Evolutionary conservation across 2,329 filamentous ascomycete species (phyloP), one percentile per base, ranked within the genome.

Genomic region (Microsporum audouinii): DNA sequence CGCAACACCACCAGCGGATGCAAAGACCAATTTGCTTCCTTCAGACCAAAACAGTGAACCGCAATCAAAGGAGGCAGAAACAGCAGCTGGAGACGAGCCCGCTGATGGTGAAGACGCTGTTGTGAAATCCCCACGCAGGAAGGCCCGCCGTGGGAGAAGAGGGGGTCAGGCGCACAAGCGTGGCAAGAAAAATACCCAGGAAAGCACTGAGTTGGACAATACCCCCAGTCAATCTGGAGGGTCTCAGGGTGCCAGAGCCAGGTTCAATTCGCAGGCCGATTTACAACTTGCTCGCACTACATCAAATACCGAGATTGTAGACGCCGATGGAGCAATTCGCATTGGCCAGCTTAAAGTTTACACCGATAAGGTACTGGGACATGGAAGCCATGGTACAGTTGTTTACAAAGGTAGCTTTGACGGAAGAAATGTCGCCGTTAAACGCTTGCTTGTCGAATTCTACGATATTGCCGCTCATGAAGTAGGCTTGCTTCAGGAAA

Each of bases 361-460:
- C 65, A 84, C 81, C 29, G 80, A 85, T 66, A 78, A 77, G 34
- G 79, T 85, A 17, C 77, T 87, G 43, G 85, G 85, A 1, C 81
- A 89, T 62, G 94, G 94, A 60, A 97, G 92, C 72, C 95, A 96
- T 70, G 94, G 94, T n/a, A 99, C 94, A 0, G 85, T 95, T 59
- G 94, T 99, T 0, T 97, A 94, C 72, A 87, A 89, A 57, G 94
- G 94, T n/a, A 89, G 86, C 60, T 97, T 95, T 71, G 94, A 95
- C 72, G 91, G 91, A 29, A 87, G 91, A 58, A 88, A 91, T 51
- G 92, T 99, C 31, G 94, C 94, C 0, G 90, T 99, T 56, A 99
- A 99, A 79, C 85, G 94, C 38, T 95, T 99, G 90, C 80, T 97
- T 63, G 89, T 92, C 38, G 89, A 96, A 67, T 96, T 96, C 68